Base-by-base conservation (phyloP, 2,329 filamentous ascomycete genomes). In the Cladophialophora yegresii region DNA sequence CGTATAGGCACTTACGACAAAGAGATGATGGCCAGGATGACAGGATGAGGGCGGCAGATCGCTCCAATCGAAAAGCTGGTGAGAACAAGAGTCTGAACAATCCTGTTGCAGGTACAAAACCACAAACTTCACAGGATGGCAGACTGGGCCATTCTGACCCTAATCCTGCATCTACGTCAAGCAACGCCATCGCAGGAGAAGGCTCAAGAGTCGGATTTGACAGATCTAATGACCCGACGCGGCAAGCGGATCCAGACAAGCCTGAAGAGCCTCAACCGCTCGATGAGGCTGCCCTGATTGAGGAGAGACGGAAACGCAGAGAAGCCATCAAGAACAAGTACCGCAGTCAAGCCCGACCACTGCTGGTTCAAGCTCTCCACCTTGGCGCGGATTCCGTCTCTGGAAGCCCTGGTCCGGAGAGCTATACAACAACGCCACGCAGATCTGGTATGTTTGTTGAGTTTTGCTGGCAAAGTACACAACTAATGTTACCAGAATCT, bases 301-400 rank as follows among this genome's bases (percentile, higher is more conserved):
- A 96, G 76, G 88, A 92, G 72, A 89, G 93, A 61, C 89, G 92
- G 30, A 92, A 89, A 74, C 87, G 90, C 64, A 88, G 93, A 69
- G 91, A 95, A 78, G 91, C 91, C 69, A 89, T 96, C 68, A 85
- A 92, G 74, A 89, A 91, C 75, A 96, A 92, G 80, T 89, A 92
- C 72, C 87, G 87, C 76, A 80, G 77, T 70, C 87, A 89, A 72
- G 85, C 87, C 58, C 88, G 88, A 56, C 89, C 90, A 58, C 82
- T 93, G 72, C 84, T 90, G 66, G 86, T 93, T 67, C 88, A 93
- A 77, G 89, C 89, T 64, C 80, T 93, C 45, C 86, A 88, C 69
- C 83, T 85, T 64, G 81, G 84, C 55, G 86, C 84, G 69, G 87
- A 85, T 67, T 78, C 83, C 67, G 79, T 82, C 60, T 79, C 79